Conservation (phyloP, 2,329 filamentous ascomycete species). For the Arthroderma uncinatum region DNA sequence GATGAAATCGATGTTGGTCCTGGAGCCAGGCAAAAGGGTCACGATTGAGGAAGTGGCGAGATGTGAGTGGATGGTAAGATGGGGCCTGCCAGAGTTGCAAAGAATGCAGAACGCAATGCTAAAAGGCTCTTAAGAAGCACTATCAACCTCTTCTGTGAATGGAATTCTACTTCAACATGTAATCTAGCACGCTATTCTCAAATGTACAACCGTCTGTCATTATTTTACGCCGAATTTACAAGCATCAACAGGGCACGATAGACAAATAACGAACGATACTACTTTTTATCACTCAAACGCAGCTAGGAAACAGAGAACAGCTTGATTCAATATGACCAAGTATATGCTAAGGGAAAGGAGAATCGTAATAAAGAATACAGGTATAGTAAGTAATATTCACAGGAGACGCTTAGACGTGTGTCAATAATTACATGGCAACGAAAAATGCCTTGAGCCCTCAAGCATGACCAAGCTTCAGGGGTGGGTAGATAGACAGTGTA, state of each 20-base stretch:
- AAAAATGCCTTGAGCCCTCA: neutral
- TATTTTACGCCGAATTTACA: no score
- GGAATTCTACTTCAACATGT: no score
- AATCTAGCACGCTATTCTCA: no score
- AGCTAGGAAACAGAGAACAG: neutral
- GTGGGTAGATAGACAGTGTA: neutral
- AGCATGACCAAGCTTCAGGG: neutral
- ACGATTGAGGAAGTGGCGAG: slow-evolving; percentile 15
- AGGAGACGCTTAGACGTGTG: neutral
- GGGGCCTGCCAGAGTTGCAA: slow-evolving; percentile 10
- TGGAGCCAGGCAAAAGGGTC: slow-evolving; percentile 14
- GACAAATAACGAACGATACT: neutral
- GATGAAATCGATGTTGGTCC: slow-evolving; percentile 15
- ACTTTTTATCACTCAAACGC: neutral
- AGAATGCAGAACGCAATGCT: neutral
- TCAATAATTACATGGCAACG: slow-evolving; percentile 6
- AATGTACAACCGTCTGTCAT: no score
- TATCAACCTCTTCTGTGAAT: no score
- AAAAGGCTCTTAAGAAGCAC: no score
- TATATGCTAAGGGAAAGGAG: neutral
- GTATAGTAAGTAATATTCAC: slow-evolving; percentile 2
- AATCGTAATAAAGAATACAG: neutral
- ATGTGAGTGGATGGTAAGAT: slow-evolving; percentile 18
- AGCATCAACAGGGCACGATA: no score
- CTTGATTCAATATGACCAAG: neutral